Conservation (phyloP, 108 stramenopile species). For the Cyclotella choctawhatcheeana region DNA sequence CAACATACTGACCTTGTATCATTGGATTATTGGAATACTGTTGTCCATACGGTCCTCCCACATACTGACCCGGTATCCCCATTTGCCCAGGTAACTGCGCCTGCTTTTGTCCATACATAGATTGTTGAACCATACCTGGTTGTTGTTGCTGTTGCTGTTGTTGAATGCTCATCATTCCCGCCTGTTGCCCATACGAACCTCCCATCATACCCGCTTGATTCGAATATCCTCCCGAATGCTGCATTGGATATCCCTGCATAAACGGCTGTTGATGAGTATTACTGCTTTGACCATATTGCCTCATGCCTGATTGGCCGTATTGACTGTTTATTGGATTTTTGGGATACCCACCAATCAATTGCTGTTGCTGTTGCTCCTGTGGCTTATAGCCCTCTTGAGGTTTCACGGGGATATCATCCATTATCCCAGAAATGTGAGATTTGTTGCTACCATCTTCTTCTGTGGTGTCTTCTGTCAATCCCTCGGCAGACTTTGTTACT, state of each 20-base stretch:
- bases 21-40: not conserved
- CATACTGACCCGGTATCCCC: not conserved
- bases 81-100: not conserved
- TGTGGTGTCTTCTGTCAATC: not conserved
- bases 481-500: not conserved
- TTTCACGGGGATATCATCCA: too few relatives aligned
- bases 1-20: not conserved
- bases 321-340: not conserved
- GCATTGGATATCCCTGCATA: conserved; percentile 3
- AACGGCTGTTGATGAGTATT: not conserved
- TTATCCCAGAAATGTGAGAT: not conserved
- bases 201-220: not conserved
- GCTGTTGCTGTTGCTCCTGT: too few relatives aligned
- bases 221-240: conserved; percentile 8
- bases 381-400: too few relatives aligned
- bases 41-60: not conserved
- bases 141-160: not conserved
- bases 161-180: not conserved
- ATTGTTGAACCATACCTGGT: not conserved
- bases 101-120: not conserved
- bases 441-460: not conserved
- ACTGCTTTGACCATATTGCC: not conserved
- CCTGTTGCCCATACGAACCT: not conserved
- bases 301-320: not conserved
- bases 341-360: too few relatives aligned